A percentile compares a stretch with the other conserved stretches of the same genome.
Evolutionary conservation across 306 rosid genomes (phyloP).

Genomic region (Prinsepia uniflora): DNA sequence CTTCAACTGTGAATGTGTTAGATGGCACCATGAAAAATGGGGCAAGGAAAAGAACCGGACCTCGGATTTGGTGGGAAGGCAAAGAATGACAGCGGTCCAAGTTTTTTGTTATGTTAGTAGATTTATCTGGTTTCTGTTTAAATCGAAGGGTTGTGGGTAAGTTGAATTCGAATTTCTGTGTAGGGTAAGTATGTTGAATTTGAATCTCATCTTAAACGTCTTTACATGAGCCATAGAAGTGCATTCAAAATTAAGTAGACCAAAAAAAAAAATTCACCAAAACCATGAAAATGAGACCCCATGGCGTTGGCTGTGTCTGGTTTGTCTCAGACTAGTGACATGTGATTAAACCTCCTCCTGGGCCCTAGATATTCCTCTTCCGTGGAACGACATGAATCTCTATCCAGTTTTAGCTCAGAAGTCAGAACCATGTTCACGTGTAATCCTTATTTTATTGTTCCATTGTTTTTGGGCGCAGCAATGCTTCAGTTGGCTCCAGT

Average conservation of each 20-base stretch:
- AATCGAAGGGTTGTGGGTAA: neutral
- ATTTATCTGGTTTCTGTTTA: neutral
- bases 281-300: neutral
- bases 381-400: too few species aligned
- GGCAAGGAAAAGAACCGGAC: constrained; percentile 11
- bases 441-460: constrained; percentile 3
- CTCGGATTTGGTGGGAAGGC: neutral
- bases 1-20: neutral
- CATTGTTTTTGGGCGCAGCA: too few species aligned
- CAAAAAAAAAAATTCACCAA: neutral
- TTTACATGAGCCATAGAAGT: neutral
- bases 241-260: neutral
- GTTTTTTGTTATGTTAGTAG: constrained; percentile 15
- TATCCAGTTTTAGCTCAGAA: too few species aligned
- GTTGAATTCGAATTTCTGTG: neutral
- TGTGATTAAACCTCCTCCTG: constrained; percentile 12
- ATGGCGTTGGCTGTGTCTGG: neutral
- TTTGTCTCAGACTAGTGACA: neutral
- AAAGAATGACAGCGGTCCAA: constrained; percentile 17
- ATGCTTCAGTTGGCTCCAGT: too few species aligned
- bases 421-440: constrained; percentile 14
- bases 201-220: too few species aligned
- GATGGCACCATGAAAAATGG: too few species aligned
- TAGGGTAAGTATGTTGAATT: too few species aligned
- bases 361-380: constrained; percentile 1